Conservation (phyloP, 768 basidiomycete species). For the Lentinus tigrinus region DNA sequence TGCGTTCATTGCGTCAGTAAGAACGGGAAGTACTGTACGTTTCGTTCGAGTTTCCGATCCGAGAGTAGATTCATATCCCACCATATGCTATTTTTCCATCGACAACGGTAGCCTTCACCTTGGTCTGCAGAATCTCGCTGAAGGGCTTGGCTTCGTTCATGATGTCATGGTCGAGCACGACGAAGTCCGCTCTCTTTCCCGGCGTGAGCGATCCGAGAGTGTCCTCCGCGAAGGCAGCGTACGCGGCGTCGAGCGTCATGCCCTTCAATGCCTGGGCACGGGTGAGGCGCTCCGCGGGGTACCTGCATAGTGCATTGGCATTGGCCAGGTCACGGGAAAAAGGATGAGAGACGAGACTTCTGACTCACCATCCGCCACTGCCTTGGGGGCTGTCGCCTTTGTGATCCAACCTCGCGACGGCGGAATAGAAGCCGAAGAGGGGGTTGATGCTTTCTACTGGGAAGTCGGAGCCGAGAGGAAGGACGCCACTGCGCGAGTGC, state of each 20-base stretch:
- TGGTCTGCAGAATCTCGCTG: conserved; percentile 61
- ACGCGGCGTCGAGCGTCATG: conserved; percentile 89
- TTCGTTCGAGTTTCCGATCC: not conserved
- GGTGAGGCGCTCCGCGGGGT: conserved; percentile 69
- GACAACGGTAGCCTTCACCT: conserved; percentile 70
- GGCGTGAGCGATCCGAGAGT: conserved; percentile 66
- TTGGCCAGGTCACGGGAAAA: not conserved
- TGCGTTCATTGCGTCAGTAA: too few species aligned
- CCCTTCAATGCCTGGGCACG: conserved; percentile 83
- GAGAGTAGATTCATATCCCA: conserved; percentile 15
- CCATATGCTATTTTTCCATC: conserved; percentile 74
- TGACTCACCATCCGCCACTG: conserved; percentile 69
- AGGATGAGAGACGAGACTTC: not conserved
- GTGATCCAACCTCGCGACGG: conserved; percentile 67
- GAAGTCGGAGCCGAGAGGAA: conserved; percentile 91
- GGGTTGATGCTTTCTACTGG: conserved; percentile 93
- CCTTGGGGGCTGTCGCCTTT: conserved; percentile 84
- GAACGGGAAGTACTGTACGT: not conserved
- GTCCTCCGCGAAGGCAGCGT: conserved; percentile 78
- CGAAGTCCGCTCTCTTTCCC: conserved; percentile 88
- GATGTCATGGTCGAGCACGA: conserved; percentile 79
- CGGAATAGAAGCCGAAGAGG: conserved; percentile 86
- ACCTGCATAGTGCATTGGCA: conserved; percentile 47
- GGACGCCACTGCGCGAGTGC: conserved; percentile 52
- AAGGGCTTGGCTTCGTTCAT: conserved; percentile 61